A percentile compares a stretch with the other conserved stretches of the same genome.
These are phyloP conservation scores for Stagonosporopsis cucurbitacearum DNA, from an alignment of 2,329 filamentous ascomycete species.

Conservation along the genomic window DNA sequence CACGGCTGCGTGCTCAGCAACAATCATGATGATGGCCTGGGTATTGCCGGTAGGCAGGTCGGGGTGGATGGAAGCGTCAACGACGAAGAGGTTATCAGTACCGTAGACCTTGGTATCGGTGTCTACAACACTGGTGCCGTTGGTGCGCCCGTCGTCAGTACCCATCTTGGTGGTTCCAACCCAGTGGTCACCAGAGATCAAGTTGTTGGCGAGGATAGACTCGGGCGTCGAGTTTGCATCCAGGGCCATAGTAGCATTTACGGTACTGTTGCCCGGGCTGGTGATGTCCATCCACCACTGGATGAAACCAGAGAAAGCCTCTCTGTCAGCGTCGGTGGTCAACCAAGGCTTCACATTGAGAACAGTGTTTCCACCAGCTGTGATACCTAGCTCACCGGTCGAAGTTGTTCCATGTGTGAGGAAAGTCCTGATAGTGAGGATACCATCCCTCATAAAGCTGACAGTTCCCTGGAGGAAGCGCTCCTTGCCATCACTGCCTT, in stretches of 20 bases:
- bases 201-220: conserved; percentile 4
- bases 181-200: conserved; percentile 17
- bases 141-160: conserved; percentile 43
- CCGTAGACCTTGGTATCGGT: conserved; percentile 53
- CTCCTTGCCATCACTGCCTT: conserved; percentile 43
- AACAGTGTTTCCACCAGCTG: conserved; percentile 41
- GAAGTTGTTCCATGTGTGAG: conserved; percentile 32
- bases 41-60: conserved; percentile 74
- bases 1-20: conserved; percentile 66
- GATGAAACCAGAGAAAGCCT: conserved; percentile 14
- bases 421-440: conserved; percentile 27
- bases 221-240: conserved; percentile 11
- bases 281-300: conserved; percentile 19
- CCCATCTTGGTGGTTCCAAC: conserved; percentile 18
- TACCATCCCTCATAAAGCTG: conserved; percentile 37
- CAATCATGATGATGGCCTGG: conserved; percentile 68
- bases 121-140: conserved; percentile 41
- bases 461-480: conserved; percentile 50
- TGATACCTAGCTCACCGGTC: conserved; percentile 28
- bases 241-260: conserved; percentile 11
- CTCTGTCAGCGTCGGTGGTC: conserved; percentile 28
- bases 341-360: conserved; percentile 58
- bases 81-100: conserved; percentile 53
- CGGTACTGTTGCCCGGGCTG: conserved; percentile 10
- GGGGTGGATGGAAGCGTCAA: conserved; percentile 63